These are phyloP conservation scores for Acanthamoeba royreba DNA, from an alignment of 208 protist species.

Conservation along the genomic window DNA sequence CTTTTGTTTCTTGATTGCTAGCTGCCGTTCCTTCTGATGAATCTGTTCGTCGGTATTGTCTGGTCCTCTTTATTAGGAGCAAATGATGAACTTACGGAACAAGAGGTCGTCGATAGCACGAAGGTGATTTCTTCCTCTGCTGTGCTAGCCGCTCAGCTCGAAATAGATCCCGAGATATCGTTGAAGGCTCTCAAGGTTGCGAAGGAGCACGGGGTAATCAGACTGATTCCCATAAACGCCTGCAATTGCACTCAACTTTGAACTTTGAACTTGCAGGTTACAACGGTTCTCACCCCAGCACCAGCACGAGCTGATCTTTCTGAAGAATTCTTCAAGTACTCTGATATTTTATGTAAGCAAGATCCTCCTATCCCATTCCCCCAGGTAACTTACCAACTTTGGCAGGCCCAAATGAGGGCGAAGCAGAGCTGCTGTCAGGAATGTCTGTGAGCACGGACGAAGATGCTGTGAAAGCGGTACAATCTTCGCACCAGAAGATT, in stretches of 20 bases:
- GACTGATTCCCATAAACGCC: too few species aligned
- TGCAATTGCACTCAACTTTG: too few species aligned
- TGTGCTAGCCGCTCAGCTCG: neutral
- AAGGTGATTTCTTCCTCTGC: neutral
- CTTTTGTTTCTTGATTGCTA: neutral
- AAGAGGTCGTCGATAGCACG: neutral
- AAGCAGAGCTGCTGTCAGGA: neutral
- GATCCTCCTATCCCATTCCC: neutral
- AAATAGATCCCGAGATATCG: neutral
- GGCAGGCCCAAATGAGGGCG: neutral
- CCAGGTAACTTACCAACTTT: too few species aligned
- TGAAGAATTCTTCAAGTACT: neutral
- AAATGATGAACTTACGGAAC: neutral
- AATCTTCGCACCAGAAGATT: too few species aligned
- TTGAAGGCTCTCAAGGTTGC: neutral
- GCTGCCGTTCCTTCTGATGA: too few species aligned
- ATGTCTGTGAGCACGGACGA: neutral
- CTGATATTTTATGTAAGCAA: neutral
- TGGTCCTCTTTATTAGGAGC: neutral
- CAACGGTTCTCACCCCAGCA: neutral
- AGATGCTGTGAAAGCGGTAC: neutral
- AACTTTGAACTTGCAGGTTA: neutral
- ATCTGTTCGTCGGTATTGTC: too few species aligned
- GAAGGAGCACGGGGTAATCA: neutral
- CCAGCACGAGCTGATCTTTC: neutral